Conservation (phyloP, 2,329 filamentous ascomycete genomes). For the Lasiodiplodia citricola region DNA sequence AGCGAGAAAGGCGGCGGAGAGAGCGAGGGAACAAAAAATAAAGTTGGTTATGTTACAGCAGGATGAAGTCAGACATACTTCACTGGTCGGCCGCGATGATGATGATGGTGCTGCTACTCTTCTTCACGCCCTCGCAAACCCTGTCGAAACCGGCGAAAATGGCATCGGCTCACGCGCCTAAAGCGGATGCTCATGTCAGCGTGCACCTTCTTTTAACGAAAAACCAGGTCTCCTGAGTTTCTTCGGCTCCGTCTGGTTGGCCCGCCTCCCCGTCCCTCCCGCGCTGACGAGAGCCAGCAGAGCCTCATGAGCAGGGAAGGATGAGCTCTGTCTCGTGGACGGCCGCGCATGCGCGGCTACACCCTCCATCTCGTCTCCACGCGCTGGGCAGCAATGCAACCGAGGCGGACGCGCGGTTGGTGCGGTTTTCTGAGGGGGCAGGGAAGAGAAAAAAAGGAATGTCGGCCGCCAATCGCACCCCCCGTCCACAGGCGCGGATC, state of each 20-base stretch:
- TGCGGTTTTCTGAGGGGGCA: slow-evolving; percentile 10
- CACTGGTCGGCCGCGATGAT: neutral
- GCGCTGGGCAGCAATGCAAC: neutral
- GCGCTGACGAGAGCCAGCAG: slow-evolving; percentile 22
- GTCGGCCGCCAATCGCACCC: slow-evolving; percentile 4
- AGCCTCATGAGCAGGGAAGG: slow-evolving; percentile 9
- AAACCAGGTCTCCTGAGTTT: neutral
- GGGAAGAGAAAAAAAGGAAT: neutral
- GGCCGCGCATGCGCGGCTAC: neutral
- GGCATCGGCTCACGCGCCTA: slow-evolving; percentile 12
- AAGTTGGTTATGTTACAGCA: neutral
- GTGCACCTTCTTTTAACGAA: neutral
- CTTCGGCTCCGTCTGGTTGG: neutral
- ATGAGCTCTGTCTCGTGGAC: neutral
- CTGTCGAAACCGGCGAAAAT: neutral
- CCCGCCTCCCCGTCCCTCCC: neutral
- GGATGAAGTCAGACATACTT: neutral
- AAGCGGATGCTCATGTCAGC: slow-evolving; percentile 22
- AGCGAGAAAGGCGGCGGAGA: neutral
- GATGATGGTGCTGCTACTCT: neutral
- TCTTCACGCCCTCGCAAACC: neutral
- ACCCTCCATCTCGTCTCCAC: neutral
- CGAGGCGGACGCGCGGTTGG: slow-evolving; percentile 14
- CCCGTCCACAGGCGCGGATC: neutral
- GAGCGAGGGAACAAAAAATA: neutral